phyloP scores from a whole-genome alignment of 352 stramenopile species.

The Thalassiosira hispida region DNA sequence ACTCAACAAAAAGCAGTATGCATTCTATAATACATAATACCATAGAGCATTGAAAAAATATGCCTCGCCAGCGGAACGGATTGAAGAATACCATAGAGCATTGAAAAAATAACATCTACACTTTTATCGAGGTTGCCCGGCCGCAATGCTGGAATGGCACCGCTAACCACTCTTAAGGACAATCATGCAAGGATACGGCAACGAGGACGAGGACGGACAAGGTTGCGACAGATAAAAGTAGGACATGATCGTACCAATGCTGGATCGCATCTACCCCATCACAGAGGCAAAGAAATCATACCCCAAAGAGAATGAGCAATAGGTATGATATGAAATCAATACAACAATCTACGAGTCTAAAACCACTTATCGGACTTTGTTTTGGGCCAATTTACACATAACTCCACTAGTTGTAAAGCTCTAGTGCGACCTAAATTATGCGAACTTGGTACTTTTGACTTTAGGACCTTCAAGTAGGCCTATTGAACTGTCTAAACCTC shows the following conservation, averaged over 20 bases:
- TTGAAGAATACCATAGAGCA: neutral
- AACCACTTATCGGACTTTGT: no score
- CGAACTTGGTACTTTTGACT: no score
- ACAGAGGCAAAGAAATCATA: neutral
- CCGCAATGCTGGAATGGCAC: neutral
- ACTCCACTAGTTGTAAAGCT: no score
- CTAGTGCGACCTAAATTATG: no score
- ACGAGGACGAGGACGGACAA: neutral
- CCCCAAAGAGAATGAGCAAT: neutral
- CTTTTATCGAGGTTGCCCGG: neutral
- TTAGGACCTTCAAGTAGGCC: no score
- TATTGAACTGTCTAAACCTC: no score
- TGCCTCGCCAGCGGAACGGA: neutral
- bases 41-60: no score
- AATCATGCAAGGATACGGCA: neutral
- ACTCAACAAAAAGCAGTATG: no score
- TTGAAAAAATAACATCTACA: neutral
- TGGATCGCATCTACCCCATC: neutral
- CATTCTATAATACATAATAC: no score
- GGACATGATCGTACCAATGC: constrained; percentile 5
- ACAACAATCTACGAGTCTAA: constrained; percentile 17
- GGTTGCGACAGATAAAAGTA: neutral
- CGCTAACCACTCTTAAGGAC: neutral
- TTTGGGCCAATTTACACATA: no score
- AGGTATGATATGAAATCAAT: neutral